These are phyloP conservation scores for Dictyostelium intermedium DNA, from an alignment of 78 protist genomes.

Conservation along the genomic window DNA sequence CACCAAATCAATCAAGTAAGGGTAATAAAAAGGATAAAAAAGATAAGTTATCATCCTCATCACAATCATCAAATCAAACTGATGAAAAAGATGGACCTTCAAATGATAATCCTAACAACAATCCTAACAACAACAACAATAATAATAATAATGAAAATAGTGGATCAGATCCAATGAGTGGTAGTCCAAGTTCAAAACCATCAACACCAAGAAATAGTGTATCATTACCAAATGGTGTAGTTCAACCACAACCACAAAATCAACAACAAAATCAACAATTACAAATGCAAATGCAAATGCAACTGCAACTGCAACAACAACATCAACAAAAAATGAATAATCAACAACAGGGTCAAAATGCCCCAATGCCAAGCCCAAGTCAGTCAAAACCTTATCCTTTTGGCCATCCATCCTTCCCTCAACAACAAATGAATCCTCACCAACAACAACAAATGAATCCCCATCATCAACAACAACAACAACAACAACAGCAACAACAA, in stretches of 20 bases:
- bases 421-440: neutral
- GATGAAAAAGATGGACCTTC: conserved; percentile 2
- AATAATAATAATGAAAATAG: neutral
- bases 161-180: conserved; percentile 2
- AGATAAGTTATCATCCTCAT: neutral
- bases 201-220: conserved; percentile 4
- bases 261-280: conserved; percentile 16
- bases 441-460: neutral
- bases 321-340: neutral
- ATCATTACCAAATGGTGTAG: neutral
- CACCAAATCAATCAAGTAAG: neutral
- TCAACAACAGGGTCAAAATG: neutral
- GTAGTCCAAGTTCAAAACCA: conserved; percentile 27
- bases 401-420: neutral
- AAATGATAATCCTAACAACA: neutral
- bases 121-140: neutral
- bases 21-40: neutral
- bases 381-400: neutral
- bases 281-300: neutral
- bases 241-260: neutral
- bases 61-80: neutral
- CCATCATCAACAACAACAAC: neutral
- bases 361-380: neutral
- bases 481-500: neutral
- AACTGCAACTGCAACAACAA: neutral